Percentiles rank a stretch among this genome's conserved stretches.
Conservation (phyloP, 306 rosid genomes). For the Rosa multiflora region DNA sequence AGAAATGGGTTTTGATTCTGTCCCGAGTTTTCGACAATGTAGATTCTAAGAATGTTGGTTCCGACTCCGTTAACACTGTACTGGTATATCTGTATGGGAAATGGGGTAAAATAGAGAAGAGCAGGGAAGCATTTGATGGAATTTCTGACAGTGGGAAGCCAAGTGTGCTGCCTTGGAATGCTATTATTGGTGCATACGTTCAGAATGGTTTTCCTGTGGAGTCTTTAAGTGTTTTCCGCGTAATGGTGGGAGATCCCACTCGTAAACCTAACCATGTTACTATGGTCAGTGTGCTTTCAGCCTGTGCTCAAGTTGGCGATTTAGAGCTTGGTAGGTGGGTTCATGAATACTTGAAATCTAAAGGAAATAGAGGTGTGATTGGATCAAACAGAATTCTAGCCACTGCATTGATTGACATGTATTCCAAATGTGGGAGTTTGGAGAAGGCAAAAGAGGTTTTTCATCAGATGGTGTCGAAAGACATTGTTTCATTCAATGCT, state of each 20-base stretch:
- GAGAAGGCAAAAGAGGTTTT: slow-evolving; percentile 59
- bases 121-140: slow-evolving; percentile 41
- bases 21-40: slow-evolving; percentile 13
- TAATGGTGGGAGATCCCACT: slow-evolving; percentile 39
- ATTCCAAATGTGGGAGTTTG: slow-evolving; percentile 60
- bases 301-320: slow-evolving; percentile 67
- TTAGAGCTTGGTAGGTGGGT: slow-evolving; percentile 57
- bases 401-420: slow-evolving; percentile 64
- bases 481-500: slow-evolving; percentile 58
- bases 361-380: slow-evolving; percentile 40
- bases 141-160: slow-evolving; percentile 40
- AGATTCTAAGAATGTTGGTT: slow-evolving; percentile 13
- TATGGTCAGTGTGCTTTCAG: slow-evolving; percentile 63
- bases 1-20: slow-evolving; percentile 45
- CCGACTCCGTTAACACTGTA: slow-evolving; percentile 38
- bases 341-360: slow-evolving; percentile 40
- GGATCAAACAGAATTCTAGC: slow-evolving; percentile 61
- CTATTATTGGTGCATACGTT: slow-evolving; percentile 55
- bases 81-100: slow-evolving; percentile 53
- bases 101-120: slow-evolving; percentile 45
- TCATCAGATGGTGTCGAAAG: slow-evolving; percentile 46
- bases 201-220: slow-evolving; percentile 56
- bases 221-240: slow-evolving; percentile 44
- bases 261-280: slow-evolving; percentile 55
- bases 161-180: slow-evolving; percentile 58